These are phyloP conservation scores for Pythium graminicola DNA, from an alignment of 352 stramenopile genomes.

Conservation along the genomic window DNA sequence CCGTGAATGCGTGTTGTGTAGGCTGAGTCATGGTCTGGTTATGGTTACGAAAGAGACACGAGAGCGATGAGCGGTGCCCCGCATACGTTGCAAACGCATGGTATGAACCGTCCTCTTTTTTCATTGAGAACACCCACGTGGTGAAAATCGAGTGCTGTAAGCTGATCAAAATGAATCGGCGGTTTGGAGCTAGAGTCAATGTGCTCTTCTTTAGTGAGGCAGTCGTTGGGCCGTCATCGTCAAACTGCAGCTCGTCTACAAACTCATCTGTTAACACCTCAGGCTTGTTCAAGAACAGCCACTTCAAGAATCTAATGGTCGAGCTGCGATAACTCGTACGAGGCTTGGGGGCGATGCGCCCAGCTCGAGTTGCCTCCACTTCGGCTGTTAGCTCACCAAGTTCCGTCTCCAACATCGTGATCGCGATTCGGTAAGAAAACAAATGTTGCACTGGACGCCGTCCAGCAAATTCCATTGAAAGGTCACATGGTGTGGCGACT, in stretches of 20 bases:
- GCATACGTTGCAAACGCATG: constrained; percentile 5
- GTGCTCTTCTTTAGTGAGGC: constrained; percentile 1
- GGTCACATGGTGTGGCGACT: no score
- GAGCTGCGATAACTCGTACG: constrained; percentile 1
- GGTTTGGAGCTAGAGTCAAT: constrained; percentile 1
- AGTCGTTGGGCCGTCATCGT: constrained; percentile 1
- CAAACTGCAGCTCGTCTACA: background rate
- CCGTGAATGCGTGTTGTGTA: background rate
- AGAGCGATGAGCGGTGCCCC: constrained; percentile 4
- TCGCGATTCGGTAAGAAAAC: background rate
- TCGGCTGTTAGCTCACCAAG: background rate
- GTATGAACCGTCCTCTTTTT: constrained; percentile 4
- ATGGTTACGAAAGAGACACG: constrained; percentile 6
- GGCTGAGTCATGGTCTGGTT: background rate
- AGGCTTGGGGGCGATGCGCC: constrained; percentile 1
- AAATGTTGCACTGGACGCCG: constrained; percentile 4
- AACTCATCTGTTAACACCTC: background rate
- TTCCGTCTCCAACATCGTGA: background rate
- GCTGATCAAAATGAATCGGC: constrained; percentile 5
- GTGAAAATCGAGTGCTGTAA: constrained; percentile 7
- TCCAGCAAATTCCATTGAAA: background rate
- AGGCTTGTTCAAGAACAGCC: constrained; percentile 7
- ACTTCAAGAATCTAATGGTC: constrained; percentile 1
- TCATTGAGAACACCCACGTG: constrained; percentile 9
- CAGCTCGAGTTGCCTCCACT: background rate